Percentiles rank a stretch among this genome's conserved stretches.
These are phyloP conservation scores for Aspergillus puulaauensis DNA, from an alignment of 2,329 filamentous ascomycete species.

Conservation along the genomic window DNA sequence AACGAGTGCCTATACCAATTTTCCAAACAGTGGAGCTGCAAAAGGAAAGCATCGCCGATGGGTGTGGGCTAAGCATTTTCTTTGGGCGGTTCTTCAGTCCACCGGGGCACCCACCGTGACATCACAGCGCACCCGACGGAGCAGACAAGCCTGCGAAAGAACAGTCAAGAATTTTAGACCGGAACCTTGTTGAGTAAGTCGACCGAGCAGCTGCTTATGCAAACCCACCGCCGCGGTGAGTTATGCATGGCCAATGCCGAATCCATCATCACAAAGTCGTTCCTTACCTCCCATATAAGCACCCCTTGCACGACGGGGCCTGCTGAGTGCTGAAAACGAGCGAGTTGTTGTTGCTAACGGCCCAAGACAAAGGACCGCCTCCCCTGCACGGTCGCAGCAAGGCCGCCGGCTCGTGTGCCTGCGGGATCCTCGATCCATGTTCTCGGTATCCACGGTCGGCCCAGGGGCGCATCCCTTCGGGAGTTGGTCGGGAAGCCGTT, in stretches of 20 bases:
- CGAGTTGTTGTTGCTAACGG: not conserved
- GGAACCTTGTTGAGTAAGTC: not conserved
- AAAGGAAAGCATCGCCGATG: constrained; percentile 32
- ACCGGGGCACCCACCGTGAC: constrained; percentile 5
- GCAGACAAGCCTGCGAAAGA: constrained; percentile 1
- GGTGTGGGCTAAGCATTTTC: constrained; percentile 32
- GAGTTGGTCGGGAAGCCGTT: constrained; percentile 7
- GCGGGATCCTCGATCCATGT: not conserved
- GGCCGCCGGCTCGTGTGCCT: not conserved
- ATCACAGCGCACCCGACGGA: constrained; percentile 6
- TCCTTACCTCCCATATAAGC: not conserved
- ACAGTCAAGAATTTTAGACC: constrained; percentile 2
- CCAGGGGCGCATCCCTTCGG: not conserved
- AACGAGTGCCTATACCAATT: constrained; percentile 13
- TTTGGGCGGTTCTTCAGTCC: constrained; percentile 19
- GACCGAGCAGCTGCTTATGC: not conserved
- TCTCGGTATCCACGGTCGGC: not conserved
- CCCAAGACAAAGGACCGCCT: not conserved
- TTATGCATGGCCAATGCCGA: not conserved
- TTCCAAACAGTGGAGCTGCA: constrained; percentile 19
- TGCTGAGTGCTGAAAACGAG: not conserved
- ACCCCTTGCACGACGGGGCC: not conserved
- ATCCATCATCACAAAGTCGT: constrained; percentile 1
- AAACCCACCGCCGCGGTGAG: not conserved
- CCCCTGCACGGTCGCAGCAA: not conserved